phyloP scores from a whole-genome alignment of 306 rosid species.

The Cucumis cinereus region DNA sequence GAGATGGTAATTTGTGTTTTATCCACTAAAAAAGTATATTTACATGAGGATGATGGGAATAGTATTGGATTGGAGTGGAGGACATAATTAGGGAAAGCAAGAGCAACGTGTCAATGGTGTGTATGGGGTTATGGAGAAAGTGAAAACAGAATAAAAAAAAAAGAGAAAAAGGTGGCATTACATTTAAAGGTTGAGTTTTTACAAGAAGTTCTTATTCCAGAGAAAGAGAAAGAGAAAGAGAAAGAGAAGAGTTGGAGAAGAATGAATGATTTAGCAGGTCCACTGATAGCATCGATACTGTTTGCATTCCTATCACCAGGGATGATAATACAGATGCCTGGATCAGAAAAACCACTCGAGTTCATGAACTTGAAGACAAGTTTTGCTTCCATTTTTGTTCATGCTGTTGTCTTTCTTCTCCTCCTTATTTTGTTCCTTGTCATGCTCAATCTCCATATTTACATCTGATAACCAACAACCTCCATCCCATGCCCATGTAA shows the following conservation, averaged over 20 bases:
- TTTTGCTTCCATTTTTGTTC: conserved; percentile 68
- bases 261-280: conserved; percentile 81
- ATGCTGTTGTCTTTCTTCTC: conserved; percentile 66
- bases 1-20: too few relatives aligned
- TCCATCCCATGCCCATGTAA: too few relatives aligned
- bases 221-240: neutral
- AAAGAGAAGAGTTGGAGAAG: neutral
- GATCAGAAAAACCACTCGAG: conserved; percentile 45
- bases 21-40: too few relatives aligned
- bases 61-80: neutral
- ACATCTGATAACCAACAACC: too few relatives aligned
- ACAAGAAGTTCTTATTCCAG: neutral
- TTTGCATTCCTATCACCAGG: conserved; percentile 78
- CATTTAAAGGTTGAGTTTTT: neutral
- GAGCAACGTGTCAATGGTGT: neutral
- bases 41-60: neutral
- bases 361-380: conserved; percentile 84
- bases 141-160: neutral
- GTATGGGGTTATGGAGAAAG: neutral
- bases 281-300: conserved; percentile 61
- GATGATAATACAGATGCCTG: conserved; percentile 77
- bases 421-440: conserved; percentile 56
- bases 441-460: conserved; percentile 58
- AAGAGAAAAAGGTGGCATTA: neutral
- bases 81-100: neutral